phyloP scores from a whole-genome alignment of 495 filamentous ascomycete species.

The Hypoxylon fuscum region DNA sequence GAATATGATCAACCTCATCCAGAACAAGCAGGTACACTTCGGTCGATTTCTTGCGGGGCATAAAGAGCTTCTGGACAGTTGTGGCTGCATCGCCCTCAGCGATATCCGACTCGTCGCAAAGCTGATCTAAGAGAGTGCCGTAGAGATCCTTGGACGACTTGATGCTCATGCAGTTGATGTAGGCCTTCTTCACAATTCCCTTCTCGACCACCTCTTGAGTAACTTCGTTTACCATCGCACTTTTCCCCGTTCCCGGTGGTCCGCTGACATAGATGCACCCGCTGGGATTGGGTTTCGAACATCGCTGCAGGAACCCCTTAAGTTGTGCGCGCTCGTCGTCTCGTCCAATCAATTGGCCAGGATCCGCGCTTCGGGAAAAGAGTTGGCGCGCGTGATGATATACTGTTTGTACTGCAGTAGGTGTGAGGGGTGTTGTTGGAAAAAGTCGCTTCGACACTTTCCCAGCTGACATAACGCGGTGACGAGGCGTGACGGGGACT shows the following conservation, averaged over 20 bases:
- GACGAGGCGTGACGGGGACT: constrained; percentile 55
- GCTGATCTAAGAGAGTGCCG: constrained; percentile 69
- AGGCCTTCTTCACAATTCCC: constrained; percentile 67
- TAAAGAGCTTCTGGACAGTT: constrained; percentile 69
- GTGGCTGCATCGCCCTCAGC: constrained; percentile 63
- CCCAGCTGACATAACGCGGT: constrained; percentile 60
- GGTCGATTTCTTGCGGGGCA: constrained; percentile 64
- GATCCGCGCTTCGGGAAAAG: constrained; percentile 80
- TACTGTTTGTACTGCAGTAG: constrained; percentile 69
- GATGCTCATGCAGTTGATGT: constrained; percentile 97
- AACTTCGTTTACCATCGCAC: constrained; percentile 86
- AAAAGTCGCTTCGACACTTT: constrained; percentile 62
- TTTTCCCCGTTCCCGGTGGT: constrained; percentile 96
- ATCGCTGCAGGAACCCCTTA: constrained; percentile 70
- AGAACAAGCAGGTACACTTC: constrained; percentile 80
- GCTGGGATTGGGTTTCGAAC: constrained; percentile 66
- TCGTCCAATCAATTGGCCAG: constrained; percentile 80
- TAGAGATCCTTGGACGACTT: constrained; percentile 85
- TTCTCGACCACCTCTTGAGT: constrained; percentile 63
- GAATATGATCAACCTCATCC: constrained; percentile 94
- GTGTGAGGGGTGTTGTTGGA: constrained; percentile 70
- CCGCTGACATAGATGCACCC: constrained; percentile 97
- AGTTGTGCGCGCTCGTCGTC: constrained; percentile 81
- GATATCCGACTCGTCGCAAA: constrained; percentile 50
- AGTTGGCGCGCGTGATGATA: constrained; percentile 89